Base-by-base conservation (phyloP, 2,329 filamentous ascomycete genomes). In the Ophiostoma himal-ulmi region DNA sequence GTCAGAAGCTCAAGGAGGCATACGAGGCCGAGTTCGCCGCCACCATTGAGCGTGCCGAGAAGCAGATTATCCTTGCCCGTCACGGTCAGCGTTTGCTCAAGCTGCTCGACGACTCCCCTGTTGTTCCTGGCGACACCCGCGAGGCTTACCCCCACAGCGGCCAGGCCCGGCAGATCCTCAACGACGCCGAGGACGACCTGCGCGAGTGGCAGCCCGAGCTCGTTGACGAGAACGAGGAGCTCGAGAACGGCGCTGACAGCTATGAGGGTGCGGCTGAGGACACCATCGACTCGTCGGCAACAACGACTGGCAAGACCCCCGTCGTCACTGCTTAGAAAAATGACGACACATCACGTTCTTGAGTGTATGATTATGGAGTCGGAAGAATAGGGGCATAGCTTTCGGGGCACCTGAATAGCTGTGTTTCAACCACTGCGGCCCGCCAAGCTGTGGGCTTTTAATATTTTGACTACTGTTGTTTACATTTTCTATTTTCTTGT, bases 1-100 rank as follows among this genome's bases (percentile, higher is more conserved):
- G 95, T 71, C 91, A 95, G 80, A 98, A 97, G 82, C 85, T 99
- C 81, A 97, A 96, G 82, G 92, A 97, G 80, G 92, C 95, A 34
- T 98, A 94, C 78, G 92, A 94, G 74, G 80, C 91, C 72, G 93
- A 98, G 78, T 92, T 97, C 74, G 88, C 91, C 20, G 93, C 94
- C 71, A 92, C 93, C 26, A 96, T 99, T 75, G 95, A 99, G 83
- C 91, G 94, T 41, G 93, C 93, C 34, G 95, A 98, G 83, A 98
- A 98, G 83, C 95, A 99, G 79, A 91, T 94, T 76, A 92, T 99
- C 72, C 86, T 99, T 20, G 94, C 95, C 71, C 92, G 91, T 76
- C 94, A 98, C 78, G 94, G 93, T 26, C 91, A 93, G 70, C 89
- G 93, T 62, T 86, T 99, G 48, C 80, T 99, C 70, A 89, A 91